Conservation (phyloP, 805 yeast species). For the Kodamaea neixiangensis region DNA sequence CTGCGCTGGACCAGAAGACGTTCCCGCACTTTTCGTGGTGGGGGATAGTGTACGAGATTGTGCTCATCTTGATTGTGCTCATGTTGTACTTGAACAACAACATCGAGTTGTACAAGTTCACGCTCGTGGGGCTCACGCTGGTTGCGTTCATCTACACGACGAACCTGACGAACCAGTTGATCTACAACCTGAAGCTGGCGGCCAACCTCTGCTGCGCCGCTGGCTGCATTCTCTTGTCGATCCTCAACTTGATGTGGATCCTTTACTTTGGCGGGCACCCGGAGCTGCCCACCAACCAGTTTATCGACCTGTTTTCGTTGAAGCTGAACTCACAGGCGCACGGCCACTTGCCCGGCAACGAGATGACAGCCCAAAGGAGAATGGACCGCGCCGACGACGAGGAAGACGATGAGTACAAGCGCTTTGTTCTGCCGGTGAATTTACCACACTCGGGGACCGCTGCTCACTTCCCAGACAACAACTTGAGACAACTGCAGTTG, state of each 20-base stretch:
- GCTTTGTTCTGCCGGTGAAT: conserved; percentile 20
- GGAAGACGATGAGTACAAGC: conserved; percentile 23
- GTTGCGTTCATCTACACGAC: conserved; percentile 83
- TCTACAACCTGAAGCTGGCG: conserved; percentile 61
- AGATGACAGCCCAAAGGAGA: conserved; percentile 13
- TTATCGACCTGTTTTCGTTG: conserved; percentile 79
- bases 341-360: conserved; percentile 30
- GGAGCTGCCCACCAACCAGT: conserved; percentile 81
- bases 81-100: conserved; percentile 59
- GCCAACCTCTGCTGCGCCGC: conserved; percentile 87
- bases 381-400: conserved; percentile 19
- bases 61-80: conserved; percentile 54
- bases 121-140: conserved; percentile 57
- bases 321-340: conserved; percentile 42
- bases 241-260: conserved; percentile 82
- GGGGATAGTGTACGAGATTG: conserved; percentile 82
- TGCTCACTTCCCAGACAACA: conserved; percentile 30
- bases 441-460: conserved; percentile 10
- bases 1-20: conserved; percentile 34
- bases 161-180: conserved; percentile 76
- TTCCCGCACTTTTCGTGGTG: conserved; percentile 95
- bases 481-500: conserved; percentile 38
- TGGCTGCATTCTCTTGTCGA: conserved; percentile 81
- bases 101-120: conserved; percentile 66
- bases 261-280: conserved; percentile 89